phyloP scores from a whole-genome alignment of 345 rosid genomes.

The Durio zibethinus region DNA sequence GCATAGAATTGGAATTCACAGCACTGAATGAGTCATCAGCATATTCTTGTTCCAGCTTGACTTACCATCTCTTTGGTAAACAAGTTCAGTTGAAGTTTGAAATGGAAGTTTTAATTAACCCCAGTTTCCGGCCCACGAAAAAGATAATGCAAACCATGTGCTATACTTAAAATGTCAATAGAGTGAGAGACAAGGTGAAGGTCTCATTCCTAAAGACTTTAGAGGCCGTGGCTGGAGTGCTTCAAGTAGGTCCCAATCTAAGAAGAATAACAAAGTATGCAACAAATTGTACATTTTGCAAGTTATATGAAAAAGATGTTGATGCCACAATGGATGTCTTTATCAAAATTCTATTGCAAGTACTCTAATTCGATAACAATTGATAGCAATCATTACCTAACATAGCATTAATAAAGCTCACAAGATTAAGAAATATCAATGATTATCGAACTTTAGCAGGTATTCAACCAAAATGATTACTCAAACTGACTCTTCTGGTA shows the following conservation, averaged over 20 bases:
- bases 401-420: not conserved
- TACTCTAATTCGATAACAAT: not conserved
- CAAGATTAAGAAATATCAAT: not conserved
- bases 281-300: conserved; percentile 6
- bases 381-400: not conserved
- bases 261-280: not conserved
- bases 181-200: conserved; percentile 13
- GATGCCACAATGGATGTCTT: conserved; percentile 5
- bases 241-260: not conserved
- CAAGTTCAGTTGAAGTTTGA: conserved; percentile 4
- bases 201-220: not conserved
- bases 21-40: not conserved
- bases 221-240: not conserved
- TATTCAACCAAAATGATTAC: not conserved
- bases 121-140: not conserved
- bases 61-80: not conserved
- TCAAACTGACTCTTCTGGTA: conserved; percentile 4
- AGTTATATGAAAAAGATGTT: not conserved
- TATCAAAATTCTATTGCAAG: not conserved
- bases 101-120: not conserved
- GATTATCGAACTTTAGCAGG: not conserved
- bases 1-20: not conserved
- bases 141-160: conserved; percentile 6
- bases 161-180: not conserved
- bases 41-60: not conserved